Evolutionary conservation across 495 filamentous ascomycete species (phyloP).

Genomic region (Rostrohypoxylon terebratum): DNA sequence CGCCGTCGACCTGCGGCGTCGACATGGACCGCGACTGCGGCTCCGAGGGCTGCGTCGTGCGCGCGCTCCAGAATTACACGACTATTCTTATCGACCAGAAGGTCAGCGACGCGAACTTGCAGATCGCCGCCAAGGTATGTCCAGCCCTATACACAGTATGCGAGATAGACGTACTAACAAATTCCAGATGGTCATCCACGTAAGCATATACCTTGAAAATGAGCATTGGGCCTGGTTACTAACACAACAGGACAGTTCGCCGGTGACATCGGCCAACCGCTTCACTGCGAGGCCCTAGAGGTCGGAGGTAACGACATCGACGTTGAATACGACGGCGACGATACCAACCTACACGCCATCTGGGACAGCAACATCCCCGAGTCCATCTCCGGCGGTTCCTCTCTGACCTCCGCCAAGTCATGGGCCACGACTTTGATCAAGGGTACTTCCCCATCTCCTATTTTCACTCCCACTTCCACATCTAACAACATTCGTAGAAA

Average conservation of each 20-base stretch:
- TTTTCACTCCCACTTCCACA: not conserved
- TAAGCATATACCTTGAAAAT: slow-evolving; percentile 43
- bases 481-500: slow-evolving; percentile 44
- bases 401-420: slow-evolving; percentile 49
- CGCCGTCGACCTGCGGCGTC: slow-evolving; percentile 69
- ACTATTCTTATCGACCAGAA: slow-evolving; percentile 42
- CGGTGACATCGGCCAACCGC: slow-evolving; percentile 73
- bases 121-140: slow-evolving; percentile 47
- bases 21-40: slow-evolving; percentile 69
- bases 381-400: slow-evolving; percentile 62
- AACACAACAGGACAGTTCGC: slow-evolving; percentile 56
- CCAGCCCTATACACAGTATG: not conserved
- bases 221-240: slow-evolving; percentile 12
- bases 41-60: slow-evolving; percentile 67
- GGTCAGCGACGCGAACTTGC: slow-evolving; percentile 34
- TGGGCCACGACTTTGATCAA: slow-evolving; percentile 55
- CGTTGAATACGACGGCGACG: slow-evolving; percentile 65
- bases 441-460: slow-evolving; percentile 16
- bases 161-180: slow-evolving; percentile 2
- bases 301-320: slow-evolving; percentile 69
- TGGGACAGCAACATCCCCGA: slow-evolving; percentile 76
- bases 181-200: slow-evolving; percentile 66
- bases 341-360: slow-evolving; percentile 70
- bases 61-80: slow-evolving; percentile 71
- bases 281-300: slow-evolving; percentile 69